phyloP scores from a whole-genome alignment of 257 asterid genomes.

The Misopates orontium region DNA sequence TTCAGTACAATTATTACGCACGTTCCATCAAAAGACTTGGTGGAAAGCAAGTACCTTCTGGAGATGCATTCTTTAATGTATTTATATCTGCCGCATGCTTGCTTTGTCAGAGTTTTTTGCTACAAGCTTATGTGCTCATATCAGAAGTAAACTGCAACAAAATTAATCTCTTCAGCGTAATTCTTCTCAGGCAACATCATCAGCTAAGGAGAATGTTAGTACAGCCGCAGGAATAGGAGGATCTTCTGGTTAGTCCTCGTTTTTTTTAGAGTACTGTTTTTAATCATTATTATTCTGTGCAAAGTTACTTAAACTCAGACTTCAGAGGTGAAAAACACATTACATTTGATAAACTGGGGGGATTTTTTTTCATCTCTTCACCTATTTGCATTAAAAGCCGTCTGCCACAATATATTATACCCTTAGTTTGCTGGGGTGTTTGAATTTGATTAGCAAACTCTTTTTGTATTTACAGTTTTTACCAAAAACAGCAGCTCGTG shows the following conservation, averaged over 20 bases:
- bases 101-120: slow-evolving; percentile 9
- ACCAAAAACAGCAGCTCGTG: background rate
- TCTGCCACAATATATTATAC: background rate
- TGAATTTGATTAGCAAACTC: background rate
- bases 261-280: slow-evolving; percentile 17
- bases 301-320: slow-evolving; percentile 3
- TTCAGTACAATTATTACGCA: background rate
- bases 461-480: background rate
- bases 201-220: slow-evolving; percentile 42
- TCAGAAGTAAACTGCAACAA: slow-evolving; percentile 5
- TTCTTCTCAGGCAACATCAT: slow-evolving; percentile 53
- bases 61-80: background rate
- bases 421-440: slow-evolving; percentile 16
- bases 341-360: background rate
- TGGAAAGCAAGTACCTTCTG: background rate
- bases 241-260: slow-evolving; percentile 57
- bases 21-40: background rate
- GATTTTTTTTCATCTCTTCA: background rate
- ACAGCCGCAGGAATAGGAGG: slow-evolving; percentile 41
- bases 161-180: slow-evolving; percentile 10
- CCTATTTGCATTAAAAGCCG: background rate
- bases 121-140: background rate
- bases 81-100: slow-evolving; percentile 16
- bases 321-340: background rate
- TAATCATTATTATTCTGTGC: background rate